Evolutionary conservation across 805 yeast species (phyloP).

Genomic region (Nakazawaea wickerhamii): DNA sequence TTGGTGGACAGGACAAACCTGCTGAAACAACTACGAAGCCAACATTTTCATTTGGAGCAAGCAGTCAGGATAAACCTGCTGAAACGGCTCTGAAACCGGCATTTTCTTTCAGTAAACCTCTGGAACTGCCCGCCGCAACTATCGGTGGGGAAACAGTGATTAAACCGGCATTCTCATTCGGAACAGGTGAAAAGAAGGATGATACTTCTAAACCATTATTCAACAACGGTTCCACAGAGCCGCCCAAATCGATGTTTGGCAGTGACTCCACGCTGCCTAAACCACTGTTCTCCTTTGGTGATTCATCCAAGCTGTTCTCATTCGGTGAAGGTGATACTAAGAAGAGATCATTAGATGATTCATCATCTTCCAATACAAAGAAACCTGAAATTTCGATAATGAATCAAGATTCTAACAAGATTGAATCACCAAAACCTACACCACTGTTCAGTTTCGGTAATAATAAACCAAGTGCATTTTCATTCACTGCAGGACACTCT

Average conservation of each 20-base stretch:
- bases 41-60: not conserved
- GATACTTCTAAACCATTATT: not conserved
- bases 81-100: not conserved
- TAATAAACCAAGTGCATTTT: slow-evolving; percentile 1
- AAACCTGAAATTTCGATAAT: not conserved
- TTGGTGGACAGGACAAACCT: not conserved
- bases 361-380: not conserved
- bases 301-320: not conserved
- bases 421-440: slow-evolving; percentile 11
- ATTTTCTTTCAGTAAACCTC: not conserved
- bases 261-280: not conserved
- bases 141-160: too few relatives aligned
- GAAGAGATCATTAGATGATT: slow-evolving; percentile 1
- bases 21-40: not conserved
- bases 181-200: not conserved
- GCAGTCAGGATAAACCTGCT: not conserved
- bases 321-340: not conserved
- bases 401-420: too few relatives aligned
- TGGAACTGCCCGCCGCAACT: too few relatives aligned
- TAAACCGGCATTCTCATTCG: not conserved
- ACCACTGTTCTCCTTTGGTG: slow-evolving; percentile 3
- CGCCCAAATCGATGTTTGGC: not conserved
- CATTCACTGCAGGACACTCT: slow-evolving; percentile 4
- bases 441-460: slow-evolving; percentile 4
- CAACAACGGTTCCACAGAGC: not conserved